Evolutionary conservation across 305 asterid genomes (phyloP), one percentile per base, ranked within the genome.

Genomic region (Ajuga reptans): DNA sequence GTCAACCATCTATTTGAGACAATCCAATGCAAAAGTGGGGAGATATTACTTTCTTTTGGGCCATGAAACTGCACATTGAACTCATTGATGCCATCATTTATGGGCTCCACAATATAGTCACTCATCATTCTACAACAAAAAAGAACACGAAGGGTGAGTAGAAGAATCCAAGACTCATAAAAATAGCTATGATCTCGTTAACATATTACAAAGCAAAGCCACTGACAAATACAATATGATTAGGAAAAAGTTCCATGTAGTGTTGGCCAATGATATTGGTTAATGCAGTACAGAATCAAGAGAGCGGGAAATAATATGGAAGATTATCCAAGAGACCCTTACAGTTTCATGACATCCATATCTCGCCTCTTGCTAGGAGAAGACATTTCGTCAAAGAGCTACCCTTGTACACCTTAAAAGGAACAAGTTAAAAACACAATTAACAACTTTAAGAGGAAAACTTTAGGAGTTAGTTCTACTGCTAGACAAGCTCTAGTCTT

Each of bases 321-420:
- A 61, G 50, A 31, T 4, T 15, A 47, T 43, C 47, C n/a, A 51
- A 49, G 71, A 61, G 77, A 45, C 34, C 27, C 83, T 82, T 78
- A 89, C 98, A 91, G 68, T 75, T 91, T 91, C 96, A 89, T 91
- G 67, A 91, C 96, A 78, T 91, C 95, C 89, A 89, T 91, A 77
- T 91, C 95, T 63, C 89, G 89, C 78, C 98, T 78, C 80, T 91
- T 89, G 81, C 95, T 87, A 4, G 96, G 95, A 79, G 98, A 91
- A 66, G 95, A 84, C 94, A 91, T 91, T 84, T 59, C 59, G 75
- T 41, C 67, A 5, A 54, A 51, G 34, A 65, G 61, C 53, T 53
- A 63, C 36, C 54, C 9, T 34, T 9, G 10, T 5, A 70, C 47
- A 14, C 76, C 71, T 67, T 58, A 58, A 50, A 45, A 24, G 50